Evolutionary conservation across 1,284 basidiomycete species (phyloP).

Genomic region (Anthracocystis setariae): DNA sequence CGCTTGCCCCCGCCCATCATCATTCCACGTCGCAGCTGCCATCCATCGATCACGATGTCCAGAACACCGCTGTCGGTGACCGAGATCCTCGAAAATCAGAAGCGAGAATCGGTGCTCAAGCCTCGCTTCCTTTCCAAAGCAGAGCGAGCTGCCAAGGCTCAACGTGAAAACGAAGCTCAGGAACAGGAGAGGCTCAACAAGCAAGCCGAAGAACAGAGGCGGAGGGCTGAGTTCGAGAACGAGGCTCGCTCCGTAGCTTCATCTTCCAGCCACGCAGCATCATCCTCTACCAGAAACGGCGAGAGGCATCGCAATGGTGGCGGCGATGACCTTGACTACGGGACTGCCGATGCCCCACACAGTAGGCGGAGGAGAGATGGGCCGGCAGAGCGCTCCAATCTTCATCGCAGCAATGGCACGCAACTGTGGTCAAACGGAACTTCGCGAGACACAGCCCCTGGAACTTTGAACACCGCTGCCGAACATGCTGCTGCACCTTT

Average conservation of each 20-base stretch:
- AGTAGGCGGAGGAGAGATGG: slow-evolving; percentile 12
- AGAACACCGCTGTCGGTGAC: slow-evolving; percentile 57
- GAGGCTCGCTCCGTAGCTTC: slow-evolving; percentile 67
- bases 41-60: slow-evolving; percentile 20
- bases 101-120: slow-evolving; percentile 46
- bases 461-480: background rate
- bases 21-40: too few species aligned
- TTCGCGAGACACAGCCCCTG: background rate
- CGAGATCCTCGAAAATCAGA: slow-evolving; percentile 54
- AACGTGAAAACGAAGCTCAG: slow-evolving; percentile 31
- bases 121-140: slow-evolving; percentile 61
- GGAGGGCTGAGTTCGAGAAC: slow-evolving; percentile 77
- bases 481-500: slow-evolving; percentile 15
- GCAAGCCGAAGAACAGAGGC: slow-evolving; percentile 73
- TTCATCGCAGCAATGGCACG: background rate
- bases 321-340: slow-evolving; percentile 29
- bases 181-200: slow-evolving; percentile 64
- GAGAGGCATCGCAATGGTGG: slow-evolving; percentile 6
- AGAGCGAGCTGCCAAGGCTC: slow-evolving; percentile 50
- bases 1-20: too few species aligned
- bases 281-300: background rate
- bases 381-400: background rate
- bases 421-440: background rate
- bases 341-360: slow-evolving; percentile 16
- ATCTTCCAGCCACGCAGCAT: slow-evolving; percentile 11